Conservation (phyloP, 108 stramenopile species). For the Epipyxis sp. region DNA sequence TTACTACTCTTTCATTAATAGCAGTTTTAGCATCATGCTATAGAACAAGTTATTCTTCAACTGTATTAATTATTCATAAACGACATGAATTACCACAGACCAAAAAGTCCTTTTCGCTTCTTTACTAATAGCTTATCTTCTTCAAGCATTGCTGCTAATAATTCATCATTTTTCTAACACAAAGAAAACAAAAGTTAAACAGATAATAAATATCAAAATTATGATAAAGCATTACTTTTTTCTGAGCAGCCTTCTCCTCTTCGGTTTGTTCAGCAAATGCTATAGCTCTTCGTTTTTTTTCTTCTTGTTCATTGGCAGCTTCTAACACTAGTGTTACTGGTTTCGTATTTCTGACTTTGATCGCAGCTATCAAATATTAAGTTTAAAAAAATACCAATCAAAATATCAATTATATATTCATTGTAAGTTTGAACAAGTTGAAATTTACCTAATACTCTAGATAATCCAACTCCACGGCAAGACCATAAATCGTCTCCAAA, state of each 20-base stretch:
- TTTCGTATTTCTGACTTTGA: neutral
- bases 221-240: neutral
- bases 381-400: too few relatives aligned
- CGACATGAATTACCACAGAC: neutral
- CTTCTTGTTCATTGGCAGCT: neutral
- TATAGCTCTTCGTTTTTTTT: neutral
- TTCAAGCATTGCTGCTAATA: neutral
- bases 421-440: too few relatives aligned
- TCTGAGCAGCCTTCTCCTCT: neutral
- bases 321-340: neutral
- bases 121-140: neutral
- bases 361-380: too few relatives aligned
- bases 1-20: too few relatives aligned
- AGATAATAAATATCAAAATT: neutral
- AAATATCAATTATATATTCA: too few relatives aligned
- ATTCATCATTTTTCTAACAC: neutral
- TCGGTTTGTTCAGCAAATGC: neutral
- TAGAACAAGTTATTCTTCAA: too few relatives aligned
- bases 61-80: too few relatives aligned
- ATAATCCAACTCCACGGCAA: slow-evolving; percentile 76
- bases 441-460: slow-evolving; percentile 75
- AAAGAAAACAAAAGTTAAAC: neutral
- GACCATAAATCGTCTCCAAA: slow-evolving; percentile 95
- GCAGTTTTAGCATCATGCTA: too few relatives aligned
- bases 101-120: neutral